Conservation (phyloP, 768 basidiomycete species). For the Boletellus ananas region DNA sequence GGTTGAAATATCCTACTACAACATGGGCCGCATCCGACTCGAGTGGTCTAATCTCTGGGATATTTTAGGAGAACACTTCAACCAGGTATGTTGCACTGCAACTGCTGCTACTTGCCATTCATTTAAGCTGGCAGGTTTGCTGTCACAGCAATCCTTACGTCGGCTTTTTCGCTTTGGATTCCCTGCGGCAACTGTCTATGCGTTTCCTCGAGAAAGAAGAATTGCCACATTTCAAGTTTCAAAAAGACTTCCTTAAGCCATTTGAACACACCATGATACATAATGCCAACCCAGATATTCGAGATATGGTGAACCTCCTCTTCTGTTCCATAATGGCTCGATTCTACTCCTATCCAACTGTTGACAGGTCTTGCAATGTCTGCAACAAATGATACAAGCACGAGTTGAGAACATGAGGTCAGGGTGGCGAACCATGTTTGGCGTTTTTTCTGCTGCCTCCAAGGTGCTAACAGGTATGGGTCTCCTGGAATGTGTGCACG, state of each 20-base stretch:
- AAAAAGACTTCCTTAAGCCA: conserved; percentile 97
- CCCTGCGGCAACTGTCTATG: conserved; percentile 95
- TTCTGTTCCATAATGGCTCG: neutral
- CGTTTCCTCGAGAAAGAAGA: conserved; percentile 99
- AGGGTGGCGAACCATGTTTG: conserved; percentile 99
- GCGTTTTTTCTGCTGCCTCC: conserved; percentile 95
- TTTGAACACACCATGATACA: conserved; percentile 98
- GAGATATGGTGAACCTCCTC: conserved; percentile 77
- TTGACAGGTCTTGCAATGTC: conserved; percentile 85
- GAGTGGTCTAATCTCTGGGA: conserved; percentile 99
- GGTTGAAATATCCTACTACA: conserved; percentile 99
- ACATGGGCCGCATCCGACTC: conserved; percentile 96
- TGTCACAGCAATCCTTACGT: conserved; percentile 98
- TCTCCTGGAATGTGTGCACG: neutral
- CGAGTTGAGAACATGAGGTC: conserved; percentile 93
- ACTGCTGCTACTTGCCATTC: conserved; percentile 3
- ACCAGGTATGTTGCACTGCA: conserved; percentile 58
- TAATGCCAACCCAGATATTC: conserved; percentile 91
- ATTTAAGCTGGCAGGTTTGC: conserved; percentile 64
- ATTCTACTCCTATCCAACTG: neutral
- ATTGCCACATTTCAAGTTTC: conserved; percentile 96
- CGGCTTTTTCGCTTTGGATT: conserved; percentile 94
- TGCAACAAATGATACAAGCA: conserved; percentile 98
- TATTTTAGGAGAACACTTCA: conserved; percentile 97
- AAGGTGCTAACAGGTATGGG: conserved; percentile 79